phyloP scores from a whole-genome alignment of 75 land plant genomes.

The Picea glauca region DNA sequence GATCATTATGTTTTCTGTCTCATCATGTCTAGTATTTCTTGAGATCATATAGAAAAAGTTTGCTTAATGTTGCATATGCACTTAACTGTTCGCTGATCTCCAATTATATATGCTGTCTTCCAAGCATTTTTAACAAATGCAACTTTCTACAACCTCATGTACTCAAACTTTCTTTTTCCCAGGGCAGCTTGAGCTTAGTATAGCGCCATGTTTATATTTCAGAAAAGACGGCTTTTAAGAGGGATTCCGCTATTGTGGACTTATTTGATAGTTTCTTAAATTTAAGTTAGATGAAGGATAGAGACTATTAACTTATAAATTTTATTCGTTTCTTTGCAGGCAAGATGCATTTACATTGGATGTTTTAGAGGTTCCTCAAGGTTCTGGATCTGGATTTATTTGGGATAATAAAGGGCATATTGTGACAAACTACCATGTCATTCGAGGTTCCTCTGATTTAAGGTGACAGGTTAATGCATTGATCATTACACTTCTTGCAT shows the following conservation, averaged over 20 bases:
- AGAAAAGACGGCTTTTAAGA: neutral
- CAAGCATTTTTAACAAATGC: neutral
- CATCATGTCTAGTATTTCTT: no score
- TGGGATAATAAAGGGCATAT: constrained; percentile 49
- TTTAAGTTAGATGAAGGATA: neutral
- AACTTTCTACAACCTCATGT: neutral
- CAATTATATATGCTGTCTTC: neutral
- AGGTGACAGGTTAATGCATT: constrained; percentile 18
- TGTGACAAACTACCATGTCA: constrained; percentile 51
- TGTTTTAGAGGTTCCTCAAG: constrained; percentile 55
- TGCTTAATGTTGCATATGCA: neutral
- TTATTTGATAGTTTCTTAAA: neutral
- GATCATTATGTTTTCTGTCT: no score
- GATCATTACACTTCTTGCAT: neutral
- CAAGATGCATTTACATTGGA: constrained; percentile 47
- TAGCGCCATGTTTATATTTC: neutral
- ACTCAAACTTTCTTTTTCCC: neutral
- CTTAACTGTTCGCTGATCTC: neutral
- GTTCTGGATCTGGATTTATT: constrained; percentile 50
- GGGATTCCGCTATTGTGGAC: neutral
- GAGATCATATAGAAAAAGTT: neutral
- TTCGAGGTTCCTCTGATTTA: constrained; percentile 48
- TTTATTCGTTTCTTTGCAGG: constrained; percentile 19
- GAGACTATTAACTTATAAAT: neutral
- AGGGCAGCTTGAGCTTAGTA: neutral